Evolutionary conservation across 208 protist species (phyloP).

Genomic region (Sergeia podlipaevii): DNA sequence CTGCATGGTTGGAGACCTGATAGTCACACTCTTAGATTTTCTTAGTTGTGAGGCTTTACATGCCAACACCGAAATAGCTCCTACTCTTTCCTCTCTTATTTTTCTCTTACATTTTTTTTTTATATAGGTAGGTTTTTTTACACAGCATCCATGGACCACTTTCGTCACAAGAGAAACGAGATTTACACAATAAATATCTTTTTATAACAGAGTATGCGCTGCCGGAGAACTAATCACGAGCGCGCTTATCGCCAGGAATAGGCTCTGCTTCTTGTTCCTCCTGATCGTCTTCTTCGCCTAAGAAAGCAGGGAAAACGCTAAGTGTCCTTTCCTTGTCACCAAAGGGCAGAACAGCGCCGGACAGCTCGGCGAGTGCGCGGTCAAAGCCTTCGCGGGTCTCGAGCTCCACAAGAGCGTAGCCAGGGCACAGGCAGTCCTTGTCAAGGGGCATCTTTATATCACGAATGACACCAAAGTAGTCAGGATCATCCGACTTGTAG

Average conservation of each 20-base stretch:
- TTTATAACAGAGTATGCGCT: too few species aligned
- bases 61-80: too few species aligned
- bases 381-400: conserved; percentile 47
- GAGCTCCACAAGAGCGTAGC: conserved; percentile 81
- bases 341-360: conserved; percentile 35
- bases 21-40: too few species aligned
- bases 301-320: conserved; percentile 54
- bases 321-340: conserved; percentile 25
- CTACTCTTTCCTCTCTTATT: too few species aligned
- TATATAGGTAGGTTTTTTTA: too few species aligned
- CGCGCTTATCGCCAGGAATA: conserved; percentile 30
- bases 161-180: too few species aligned
- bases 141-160: too few species aligned
- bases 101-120: too few species aligned
- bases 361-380: conserved; percentile 52
- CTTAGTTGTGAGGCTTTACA: too few species aligned
- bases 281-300: conserved; percentile 67
- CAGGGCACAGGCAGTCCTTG: conserved; percentile 59
- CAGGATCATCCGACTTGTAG: conserved; percentile 39
- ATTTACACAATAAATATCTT: too few species aligned
- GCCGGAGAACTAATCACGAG: conserved; percentile 29
- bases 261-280: conserved; percentile 14
- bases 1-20: too few species aligned
- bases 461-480: conserved; percentile 56
- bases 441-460: conserved; percentile 72